Conservation (phyloP, 495 filamentous ascomycete genomes). For the Halenospora varia region DNA sequence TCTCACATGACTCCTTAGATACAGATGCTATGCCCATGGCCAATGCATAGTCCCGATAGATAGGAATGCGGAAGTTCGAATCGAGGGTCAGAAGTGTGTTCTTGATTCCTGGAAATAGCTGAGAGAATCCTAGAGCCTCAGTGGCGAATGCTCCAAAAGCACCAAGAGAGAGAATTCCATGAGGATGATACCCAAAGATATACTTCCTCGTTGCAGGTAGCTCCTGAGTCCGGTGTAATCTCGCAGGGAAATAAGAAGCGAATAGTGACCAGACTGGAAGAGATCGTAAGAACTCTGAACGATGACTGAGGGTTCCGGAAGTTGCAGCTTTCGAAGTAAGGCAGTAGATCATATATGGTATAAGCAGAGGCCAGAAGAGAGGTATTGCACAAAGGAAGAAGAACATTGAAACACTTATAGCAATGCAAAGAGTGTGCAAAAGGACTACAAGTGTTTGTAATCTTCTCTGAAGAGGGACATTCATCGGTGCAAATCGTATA, state of each 20-base stretch:
- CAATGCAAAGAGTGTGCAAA: conserved; percentile 79
- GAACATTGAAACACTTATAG: conserved; percentile 70
- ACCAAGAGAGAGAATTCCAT: conserved; percentile 94
- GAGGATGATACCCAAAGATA: conserved; percentile 96
- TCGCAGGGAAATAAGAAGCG: conserved; percentile 86
- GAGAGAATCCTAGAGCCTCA: conserved; percentile 81
- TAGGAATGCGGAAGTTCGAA: conserved; percentile 87
- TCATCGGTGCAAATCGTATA: conserved; percentile 80
- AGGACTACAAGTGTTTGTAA: conserved; percentile 86
- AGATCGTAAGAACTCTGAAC: conserved; percentile 68
- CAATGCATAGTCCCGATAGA: conserved; percentile 90
- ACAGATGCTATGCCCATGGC: conserved; percentile 83
- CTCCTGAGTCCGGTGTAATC: conserved; percentile 76
- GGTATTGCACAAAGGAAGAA: conserved; percentile 91
- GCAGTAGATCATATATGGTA: conserved; percentile 86
- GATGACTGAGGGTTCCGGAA: conserved; percentile 67
- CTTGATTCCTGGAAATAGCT: conserved; percentile 92
- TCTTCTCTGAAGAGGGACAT: conserved; percentile 78
- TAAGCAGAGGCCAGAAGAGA: conserved; percentile 81
- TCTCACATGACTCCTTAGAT: conserved; percentile 84
- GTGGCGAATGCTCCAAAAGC: conserved; percentile 92
- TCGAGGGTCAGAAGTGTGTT: conserved; percentile 91
- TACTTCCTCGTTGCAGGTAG: conserved; percentile 86
- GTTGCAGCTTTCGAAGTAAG: conserved; percentile 72
- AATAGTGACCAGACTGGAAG: conserved; percentile 83